These are phyloP conservation scores for Lepiota venenata DNA, from an alignment of 768 basidiomycete genomes.

Conservation along the genomic window DNA sequence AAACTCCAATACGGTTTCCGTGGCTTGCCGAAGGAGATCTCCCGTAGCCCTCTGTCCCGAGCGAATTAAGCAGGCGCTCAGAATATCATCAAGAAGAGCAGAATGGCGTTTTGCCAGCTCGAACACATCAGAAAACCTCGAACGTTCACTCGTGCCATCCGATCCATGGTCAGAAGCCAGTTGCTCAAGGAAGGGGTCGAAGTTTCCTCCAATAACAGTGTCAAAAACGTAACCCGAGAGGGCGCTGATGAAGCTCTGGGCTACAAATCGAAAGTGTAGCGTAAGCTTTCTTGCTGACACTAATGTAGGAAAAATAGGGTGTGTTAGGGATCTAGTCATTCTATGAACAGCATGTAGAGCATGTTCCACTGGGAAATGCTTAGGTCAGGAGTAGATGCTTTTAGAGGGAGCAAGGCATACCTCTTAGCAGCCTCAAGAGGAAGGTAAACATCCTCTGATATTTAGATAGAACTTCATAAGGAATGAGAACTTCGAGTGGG, in stretches of 20 bases:
- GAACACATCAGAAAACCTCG: slow-evolving; percentile 67
- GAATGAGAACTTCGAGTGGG: slow-evolving; percentile 72
- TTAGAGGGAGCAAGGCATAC: slow-evolving; percentile 31
- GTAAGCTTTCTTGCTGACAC: slow-evolving; percentile 49
- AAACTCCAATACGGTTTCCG: slow-evolving; percentile 68
- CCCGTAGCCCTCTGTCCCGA: slow-evolving; percentile 64
- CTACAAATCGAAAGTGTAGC: slow-evolving; percentile 69
- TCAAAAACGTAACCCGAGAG: slow-evolving; percentile 75
- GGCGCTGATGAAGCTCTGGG: slow-evolving; percentile 65
- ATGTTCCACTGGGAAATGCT: slow-evolving; percentile 52
- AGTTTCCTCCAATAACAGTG: slow-evolving; percentile 76
- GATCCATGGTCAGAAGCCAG: slow-evolving; percentile 19
- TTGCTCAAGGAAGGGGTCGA: slow-evolving; percentile 60
- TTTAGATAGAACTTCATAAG: slow-evolving; percentile 70
- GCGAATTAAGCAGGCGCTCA: slow-evolving; percentile 71
- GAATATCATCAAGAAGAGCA: slow-evolving; percentile 64
- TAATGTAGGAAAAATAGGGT: slow-evolving; percentile 58
- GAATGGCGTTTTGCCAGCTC: slow-evolving; percentile 68
- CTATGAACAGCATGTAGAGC: slow-evolving; percentile 65
- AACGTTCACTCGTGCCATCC: not conserved
- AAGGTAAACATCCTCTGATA: slow-evolving; percentile 85
- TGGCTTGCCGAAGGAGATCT: slow-evolving; percentile 57
- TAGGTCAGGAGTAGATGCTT: not conserved
- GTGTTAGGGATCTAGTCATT: slow-evolving; percentile 42
- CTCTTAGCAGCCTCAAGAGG: slow-evolving; percentile 74